These are phyloP conservation scores for Cercospora sp. DNA, from an alignment of 2,329 filamentous ascomycete species.

Conservation along the genomic window DNA sequence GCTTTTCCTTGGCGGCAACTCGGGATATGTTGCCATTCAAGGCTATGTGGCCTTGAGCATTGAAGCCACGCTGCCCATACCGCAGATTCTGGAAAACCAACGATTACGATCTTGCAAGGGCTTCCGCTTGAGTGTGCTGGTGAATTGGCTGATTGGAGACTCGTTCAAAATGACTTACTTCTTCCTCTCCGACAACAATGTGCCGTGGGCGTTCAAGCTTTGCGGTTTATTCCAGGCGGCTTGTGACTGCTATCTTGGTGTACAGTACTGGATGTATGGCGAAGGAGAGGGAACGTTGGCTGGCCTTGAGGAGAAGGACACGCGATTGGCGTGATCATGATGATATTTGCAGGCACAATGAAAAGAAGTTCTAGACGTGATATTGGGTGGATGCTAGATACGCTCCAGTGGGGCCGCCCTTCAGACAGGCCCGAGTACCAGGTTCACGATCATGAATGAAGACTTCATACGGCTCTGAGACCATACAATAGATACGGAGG, in stretches of 20 bases:
- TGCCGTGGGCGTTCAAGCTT: slow-evolving; percentile 77
- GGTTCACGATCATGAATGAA: not conserved
- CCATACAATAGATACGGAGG: not conserved
- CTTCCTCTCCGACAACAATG: slow-evolving; percentile 69
- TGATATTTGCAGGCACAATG: not conserved
- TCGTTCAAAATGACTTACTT: slow-evolving; percentile 77
- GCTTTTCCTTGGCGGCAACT: slow-evolving; percentile 61
- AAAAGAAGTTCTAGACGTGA: not conserved
- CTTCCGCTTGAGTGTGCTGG: slow-evolving; percentile 72
- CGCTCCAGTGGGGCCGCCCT: not conserved
- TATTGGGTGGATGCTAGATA: not conserved
- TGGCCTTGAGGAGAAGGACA: slow-evolving; percentile 29
- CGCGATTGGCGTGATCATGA: slow-evolving; percentile 32
- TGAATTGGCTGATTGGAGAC: slow-evolving; percentile 77
- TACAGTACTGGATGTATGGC: slow-evolving; percentile 73
- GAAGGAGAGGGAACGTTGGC: slow-evolving; percentile 43
- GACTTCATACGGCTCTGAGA: not conserved
- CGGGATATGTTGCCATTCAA: slow-evolving; percentile 64
- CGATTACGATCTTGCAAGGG: slow-evolving; percentile 70
- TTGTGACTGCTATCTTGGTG: slow-evolving; percentile 72
- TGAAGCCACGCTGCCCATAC: slow-evolving; percentile 78
- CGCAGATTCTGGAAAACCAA: slow-evolving; percentile 73
- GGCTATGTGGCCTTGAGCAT: slow-evolving; percentile 75
- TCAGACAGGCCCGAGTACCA: not conserved
- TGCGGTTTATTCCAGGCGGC: slow-evolving; percentile 78